A percentile compares a stretch with the other conserved stretches of the same genome.
phyloP scores from a whole-genome alignment of 208 protist species.

The Blechomonas ayalai region DNA sequence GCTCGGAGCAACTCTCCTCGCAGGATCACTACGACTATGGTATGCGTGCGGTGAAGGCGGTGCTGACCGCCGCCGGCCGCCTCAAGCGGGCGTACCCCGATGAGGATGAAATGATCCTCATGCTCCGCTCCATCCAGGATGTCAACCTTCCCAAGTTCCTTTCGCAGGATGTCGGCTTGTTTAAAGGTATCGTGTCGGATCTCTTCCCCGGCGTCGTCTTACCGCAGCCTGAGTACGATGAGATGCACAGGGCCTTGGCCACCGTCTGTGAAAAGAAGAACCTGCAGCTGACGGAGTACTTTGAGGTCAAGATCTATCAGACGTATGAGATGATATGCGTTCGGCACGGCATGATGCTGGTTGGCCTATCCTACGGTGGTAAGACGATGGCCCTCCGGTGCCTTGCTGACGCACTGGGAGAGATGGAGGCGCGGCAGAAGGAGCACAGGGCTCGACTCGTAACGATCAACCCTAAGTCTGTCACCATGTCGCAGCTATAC shows the following conservation, averaged over 20 bases:
- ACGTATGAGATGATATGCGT: constrained; percentile 97
- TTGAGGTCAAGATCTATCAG: constrained; percentile 88
- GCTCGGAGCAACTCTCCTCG: constrained; percentile 95
- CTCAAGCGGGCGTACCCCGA: constrained; percentile 88
- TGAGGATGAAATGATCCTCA: constrained; percentile 92
- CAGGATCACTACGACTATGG: constrained; percentile 98
- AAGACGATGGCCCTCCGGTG: constrained; percentile 88
- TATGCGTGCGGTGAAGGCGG: constrained; percentile 96
- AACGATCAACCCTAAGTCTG: constrained; percentile 94
- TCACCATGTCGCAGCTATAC: constrained; percentile 95
- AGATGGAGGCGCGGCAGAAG: constrained; percentile 61
- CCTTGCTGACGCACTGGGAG: constrained; percentile 77
- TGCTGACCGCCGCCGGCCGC: constrained; percentile 90
- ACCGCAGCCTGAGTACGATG: constrained; percentile 85
- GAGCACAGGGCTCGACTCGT: constrained; percentile 82
- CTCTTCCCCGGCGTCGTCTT: constrained; percentile 90
- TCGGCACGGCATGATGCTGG: constrained; percentile 97
- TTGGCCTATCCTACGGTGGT: constrained; percentile 91
- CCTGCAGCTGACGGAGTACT: constrained; percentile 87
- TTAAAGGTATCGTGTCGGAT: constrained; percentile 94
- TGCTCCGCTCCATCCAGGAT: constrained; percentile 94
- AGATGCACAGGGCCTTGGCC: constrained; percentile 69
- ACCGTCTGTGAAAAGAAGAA: constrained; percentile 52
- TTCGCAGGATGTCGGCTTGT: constrained; percentile 94
- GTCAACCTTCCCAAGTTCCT: constrained; percentile 95